phyloP scores from a whole-genome alignment of 2,329 filamentous ascomycete genomes.

The Colletotrichum tofieldiae region DNA sequence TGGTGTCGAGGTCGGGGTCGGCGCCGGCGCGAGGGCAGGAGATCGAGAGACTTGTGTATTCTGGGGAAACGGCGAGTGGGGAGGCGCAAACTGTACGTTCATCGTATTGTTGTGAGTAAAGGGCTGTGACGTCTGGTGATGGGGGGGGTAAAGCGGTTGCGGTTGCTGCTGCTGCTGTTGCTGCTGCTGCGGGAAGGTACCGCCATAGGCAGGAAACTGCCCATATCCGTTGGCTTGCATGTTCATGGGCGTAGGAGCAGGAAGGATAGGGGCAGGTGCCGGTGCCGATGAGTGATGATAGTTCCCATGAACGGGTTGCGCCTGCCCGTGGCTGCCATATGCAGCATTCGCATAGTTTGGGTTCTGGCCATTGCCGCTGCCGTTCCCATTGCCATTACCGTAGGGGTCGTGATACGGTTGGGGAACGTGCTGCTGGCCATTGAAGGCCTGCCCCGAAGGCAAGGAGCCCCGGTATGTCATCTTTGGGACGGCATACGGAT shows the following conservation, averaged over 20 bases:
- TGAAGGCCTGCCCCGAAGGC: slow-evolving; percentile 58
- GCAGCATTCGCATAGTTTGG: slow-evolving; percentile 43
- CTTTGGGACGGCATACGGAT: slow-evolving; percentile 47
- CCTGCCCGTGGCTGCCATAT: slow-evolving; percentile 45
- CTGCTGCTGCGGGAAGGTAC: slow-evolving; percentile 47
- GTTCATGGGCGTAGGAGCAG: slow-evolving; percentile 47
- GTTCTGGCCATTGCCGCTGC: slow-evolving; percentile 36
- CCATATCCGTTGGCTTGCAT: slow-evolving; percentile 40
- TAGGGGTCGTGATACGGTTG: slow-evolving; percentile 36
- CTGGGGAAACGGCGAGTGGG: slow-evolving; percentile 29
- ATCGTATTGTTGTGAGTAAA: slow-evolving; percentile 32
- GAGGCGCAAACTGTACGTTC: slow-evolving; percentile 33
- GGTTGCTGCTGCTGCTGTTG: slow-evolving; percentile 47
- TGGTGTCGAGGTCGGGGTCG: slow-evolving; percentile 9
- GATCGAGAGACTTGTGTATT: slow-evolving; percentile 27
- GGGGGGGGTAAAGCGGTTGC: slow-evolving; percentile 19
- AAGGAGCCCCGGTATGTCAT: slow-evolving; percentile 57
- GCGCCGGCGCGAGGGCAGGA: slow-evolving; percentile 35
- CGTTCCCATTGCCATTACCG: slow-evolving; percentile 41
- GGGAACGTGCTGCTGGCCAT: slow-evolving; percentile 53
- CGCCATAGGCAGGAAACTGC: slow-evolving; percentile 45
- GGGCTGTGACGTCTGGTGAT: slow-evolving; percentile 31
- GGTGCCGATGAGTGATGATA: slow-evolving; percentile 48
- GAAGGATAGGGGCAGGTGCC: slow-evolving; percentile 47
- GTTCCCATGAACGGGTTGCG: slow-evolving; percentile 49